phyloP scores from a whole-genome alignment of 352 stramenopile genomes.

The Lagenidium sp. region DNA sequence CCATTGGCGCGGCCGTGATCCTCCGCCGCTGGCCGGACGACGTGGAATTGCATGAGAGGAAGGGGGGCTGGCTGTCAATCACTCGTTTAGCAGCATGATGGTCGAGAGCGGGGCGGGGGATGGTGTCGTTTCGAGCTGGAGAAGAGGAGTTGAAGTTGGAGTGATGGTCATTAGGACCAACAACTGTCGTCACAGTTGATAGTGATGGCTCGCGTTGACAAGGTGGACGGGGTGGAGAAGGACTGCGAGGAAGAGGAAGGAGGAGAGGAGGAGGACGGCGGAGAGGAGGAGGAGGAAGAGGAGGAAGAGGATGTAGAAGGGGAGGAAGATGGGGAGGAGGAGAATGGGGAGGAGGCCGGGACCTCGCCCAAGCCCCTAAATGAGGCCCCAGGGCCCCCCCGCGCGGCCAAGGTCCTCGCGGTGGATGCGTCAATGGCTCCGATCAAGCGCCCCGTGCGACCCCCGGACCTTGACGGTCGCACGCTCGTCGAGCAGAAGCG shows the following conservation, averaged over 20 bases:
- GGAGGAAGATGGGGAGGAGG: slow-evolving; percentile 1
- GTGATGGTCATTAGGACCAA: slow-evolving; percentile 8
- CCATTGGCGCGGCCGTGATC: no score
- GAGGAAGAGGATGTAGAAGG: slow-evolving; percentile 11
- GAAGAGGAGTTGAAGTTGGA: no score
- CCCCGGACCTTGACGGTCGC: slow-evolving; percentile 14
- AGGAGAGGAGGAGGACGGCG: slow-evolving; percentile 12
- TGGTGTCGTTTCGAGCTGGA: no score
- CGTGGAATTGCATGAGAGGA: slow-evolving; percentile 12
- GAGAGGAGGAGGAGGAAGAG: slow-evolving; percentile 15
- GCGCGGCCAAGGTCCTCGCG: slow-evolving; percentile 19
- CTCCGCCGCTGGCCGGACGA: no score
- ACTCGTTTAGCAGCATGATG: no score
- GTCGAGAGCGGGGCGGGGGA: no score
- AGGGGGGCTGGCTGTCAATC: no score
- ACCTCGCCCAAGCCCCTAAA: slow-evolving; percentile 12
- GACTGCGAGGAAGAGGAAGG: slow-evolving; percentile 11
- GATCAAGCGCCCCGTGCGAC: slow-evolving; percentile 11
- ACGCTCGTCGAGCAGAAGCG: slow-evolving; percentile 46
- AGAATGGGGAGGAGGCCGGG: slow-evolving; percentile 6
- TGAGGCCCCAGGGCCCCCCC: background rate
- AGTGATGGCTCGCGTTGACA: no score
- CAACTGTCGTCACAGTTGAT: no score
- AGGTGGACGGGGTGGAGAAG: slow-evolving; percentile 14
- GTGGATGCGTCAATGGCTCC: slow-evolving; percentile 7